Conservation (phyloP, 768 basidiomycete genomes). For the Termitomyces sp. region DNA sequence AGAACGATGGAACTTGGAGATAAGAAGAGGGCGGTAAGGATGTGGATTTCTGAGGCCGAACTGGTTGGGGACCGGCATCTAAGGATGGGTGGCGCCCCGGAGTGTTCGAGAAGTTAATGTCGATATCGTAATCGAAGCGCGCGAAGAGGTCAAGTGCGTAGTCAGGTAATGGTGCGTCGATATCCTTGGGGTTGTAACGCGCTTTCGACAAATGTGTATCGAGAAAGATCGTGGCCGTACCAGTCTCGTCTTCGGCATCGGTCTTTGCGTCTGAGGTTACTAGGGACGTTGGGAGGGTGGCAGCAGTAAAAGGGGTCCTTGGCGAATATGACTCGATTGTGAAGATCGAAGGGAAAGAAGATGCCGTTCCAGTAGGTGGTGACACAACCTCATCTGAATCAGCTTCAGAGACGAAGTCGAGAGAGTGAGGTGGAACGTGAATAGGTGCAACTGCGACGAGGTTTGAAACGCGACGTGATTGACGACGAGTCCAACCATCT, state of each 20-base stretch:
- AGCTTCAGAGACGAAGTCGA: conserved; percentile 7
- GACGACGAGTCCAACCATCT: conserved; percentile 9
- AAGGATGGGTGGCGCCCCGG: background rate
- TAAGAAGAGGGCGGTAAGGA: conserved; percentile 1
- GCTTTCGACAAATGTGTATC: conserved; percentile 1
- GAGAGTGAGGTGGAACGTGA: background rate
- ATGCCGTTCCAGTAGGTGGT: background rate
- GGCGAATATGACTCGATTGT: conserved; percentile 6
- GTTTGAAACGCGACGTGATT: background rate
- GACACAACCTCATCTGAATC: conserved; percentile 3
- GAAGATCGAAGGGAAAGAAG: conserved; percentile 2
- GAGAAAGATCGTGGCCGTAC: conserved; percentile 15
- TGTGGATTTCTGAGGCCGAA: background rate
- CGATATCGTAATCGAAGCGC: conserved; percentile 11
- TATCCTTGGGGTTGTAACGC: conserved; percentile 4
- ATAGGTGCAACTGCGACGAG: background rate
- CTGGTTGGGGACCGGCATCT: background rate
- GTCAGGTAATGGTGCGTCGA: conserved; percentile 14
- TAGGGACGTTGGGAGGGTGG: background rate
- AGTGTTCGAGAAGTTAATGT: conserved; percentile 1
- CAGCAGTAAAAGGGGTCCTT: conserved; percentile 5
- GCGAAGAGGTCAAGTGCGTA: conserved; percentile 19
- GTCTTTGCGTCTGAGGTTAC: background rate
- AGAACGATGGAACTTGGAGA: conserved; percentile 8
- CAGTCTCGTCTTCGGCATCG: conserved; percentile 4